A percentile compares a stretch with the other conserved stretches of the same genome.
Conservation (phyloP, 2,329 filamentous ascomycete genomes). For the Stagonosporopsis chrysanthemi region DNA sequence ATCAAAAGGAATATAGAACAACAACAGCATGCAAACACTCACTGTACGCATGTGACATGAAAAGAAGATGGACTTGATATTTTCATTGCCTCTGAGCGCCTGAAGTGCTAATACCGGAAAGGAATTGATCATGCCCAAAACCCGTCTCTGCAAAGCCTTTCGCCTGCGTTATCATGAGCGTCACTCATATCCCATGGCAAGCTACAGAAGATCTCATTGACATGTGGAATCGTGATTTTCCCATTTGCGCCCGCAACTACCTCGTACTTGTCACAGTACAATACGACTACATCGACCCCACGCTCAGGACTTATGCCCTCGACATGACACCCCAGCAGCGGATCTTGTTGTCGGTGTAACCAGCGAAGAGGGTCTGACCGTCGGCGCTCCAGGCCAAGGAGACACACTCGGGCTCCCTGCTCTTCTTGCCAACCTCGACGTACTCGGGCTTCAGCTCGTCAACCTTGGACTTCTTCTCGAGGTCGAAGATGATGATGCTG, state of each 20-base stretch:
- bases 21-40: not conserved
- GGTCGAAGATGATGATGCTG: constrained; percentile 99
- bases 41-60: not conserved
- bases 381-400: constrained; percentile 97
- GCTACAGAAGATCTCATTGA: constrained; percentile 43
- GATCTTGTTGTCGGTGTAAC: constrained; percentile 97
- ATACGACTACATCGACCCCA: constrained; percentile 23
- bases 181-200: constrained; percentile 50
- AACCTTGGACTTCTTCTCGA: constrained; percentile 99
- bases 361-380: constrained; percentile 98
- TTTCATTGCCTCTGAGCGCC: constrained; percentile 55
- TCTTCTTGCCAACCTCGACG: constrained; percentile 96
- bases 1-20: not conserved
- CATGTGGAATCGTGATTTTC: constrained; percentile 50
- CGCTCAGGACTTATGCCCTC: constrained; percentile 44
- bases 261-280: constrained; percentile 31
- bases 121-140: constrained; percentile 46
- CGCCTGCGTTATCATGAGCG: constrained; percentile 34
- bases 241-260: constrained; percentile 40
- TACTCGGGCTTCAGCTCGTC: constrained; percentile 99
- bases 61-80: constrained; percentile 48
- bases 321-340: constrained; percentile 54
- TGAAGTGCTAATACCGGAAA: constrained; percentile 52
- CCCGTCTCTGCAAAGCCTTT: constrained; percentile 32
- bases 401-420: constrained; percentile 97